Evolutionary conservation across 176 grass and related monocot genomes (phyloP).

Genomic region (Urochloa ruziziensis): DNA sequence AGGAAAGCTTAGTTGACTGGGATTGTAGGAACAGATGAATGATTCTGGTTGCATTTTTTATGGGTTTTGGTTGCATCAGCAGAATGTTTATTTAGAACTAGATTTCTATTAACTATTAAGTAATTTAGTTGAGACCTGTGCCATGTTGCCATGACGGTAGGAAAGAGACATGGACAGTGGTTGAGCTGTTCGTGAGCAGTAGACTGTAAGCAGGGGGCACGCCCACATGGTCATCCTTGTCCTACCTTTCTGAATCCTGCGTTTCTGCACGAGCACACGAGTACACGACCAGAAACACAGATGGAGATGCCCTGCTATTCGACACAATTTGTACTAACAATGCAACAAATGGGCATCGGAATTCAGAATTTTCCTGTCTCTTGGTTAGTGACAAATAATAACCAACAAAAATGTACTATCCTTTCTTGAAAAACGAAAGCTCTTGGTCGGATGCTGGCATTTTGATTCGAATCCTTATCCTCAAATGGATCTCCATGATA

Average conservation of each 20-base stretch:
- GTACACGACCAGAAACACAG: not conserved
- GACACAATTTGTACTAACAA: not conserved
- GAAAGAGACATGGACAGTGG: conserved; percentile 9
- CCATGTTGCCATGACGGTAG: not conserved
- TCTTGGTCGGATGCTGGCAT: not conserved
- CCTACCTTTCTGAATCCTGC: not conserved
- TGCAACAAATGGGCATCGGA: not conserved
- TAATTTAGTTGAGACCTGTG: conserved; percentile 2
- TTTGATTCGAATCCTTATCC: not conserved
- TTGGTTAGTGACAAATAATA: not conserved
- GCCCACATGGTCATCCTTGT: conserved; percentile 24
- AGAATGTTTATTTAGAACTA: not conserved
- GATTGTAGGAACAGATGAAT: not conserved
- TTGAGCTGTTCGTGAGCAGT: conserved; percentile 14
- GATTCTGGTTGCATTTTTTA: not conserved
- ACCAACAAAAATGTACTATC: not conserved
- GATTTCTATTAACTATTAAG: not conserved
- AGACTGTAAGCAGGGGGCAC: not conserved
- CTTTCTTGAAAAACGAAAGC: not conserved
- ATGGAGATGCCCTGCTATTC: conserved; percentile 8
- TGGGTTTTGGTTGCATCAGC: not conserved
- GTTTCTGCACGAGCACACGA: not conserved
- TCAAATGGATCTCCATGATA: not conserved
- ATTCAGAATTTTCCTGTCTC: not conserved
- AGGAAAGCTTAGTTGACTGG: not conserved